Evolutionary conservation across 139 green algal species (phyloP).

Genomic region (Picochlorum sp.): DNA sequence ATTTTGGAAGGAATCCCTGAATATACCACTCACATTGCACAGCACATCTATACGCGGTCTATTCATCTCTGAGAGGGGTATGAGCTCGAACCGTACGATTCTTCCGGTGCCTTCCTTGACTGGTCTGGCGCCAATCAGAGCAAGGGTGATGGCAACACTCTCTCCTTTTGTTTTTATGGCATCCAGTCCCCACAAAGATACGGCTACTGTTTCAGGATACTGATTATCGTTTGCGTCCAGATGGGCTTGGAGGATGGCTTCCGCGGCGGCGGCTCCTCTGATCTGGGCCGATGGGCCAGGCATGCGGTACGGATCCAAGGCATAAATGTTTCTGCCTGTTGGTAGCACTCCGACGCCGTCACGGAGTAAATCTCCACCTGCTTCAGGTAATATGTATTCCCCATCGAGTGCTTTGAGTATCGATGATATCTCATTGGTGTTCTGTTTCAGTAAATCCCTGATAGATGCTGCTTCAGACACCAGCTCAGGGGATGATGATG

Average conservation of each 20-base stretch:
- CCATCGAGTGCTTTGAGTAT: constrained; percentile 71
- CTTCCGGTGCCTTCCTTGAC: constrained; percentile 80
- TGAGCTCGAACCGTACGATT: constrained; percentile 76
- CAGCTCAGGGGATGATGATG: constrained; percentile 17
- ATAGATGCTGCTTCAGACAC: constrained; percentile 71
- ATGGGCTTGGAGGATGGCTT: constrained; percentile 63
- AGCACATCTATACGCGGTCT: constrained; percentile 87
- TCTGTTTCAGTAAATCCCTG: constrained; percentile 60
- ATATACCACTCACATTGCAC: constrained; percentile 96
- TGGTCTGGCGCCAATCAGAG: constrained; percentile 72
- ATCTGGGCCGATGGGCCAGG: constrained; percentile 66
- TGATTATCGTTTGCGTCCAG: constrained; percentile 45
- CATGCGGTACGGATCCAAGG: constrained; percentile 97
- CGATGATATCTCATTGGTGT: constrained; percentile 71
- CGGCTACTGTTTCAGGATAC: constrained; percentile 86
- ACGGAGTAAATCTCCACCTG: constrained; percentile 88
- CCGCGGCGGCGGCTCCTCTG: constrained; percentile 50
- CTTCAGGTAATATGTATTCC: constrained; percentile 79
- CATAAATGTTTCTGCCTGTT: constrained; percentile 96
- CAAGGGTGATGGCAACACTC: constrained; percentile 78
- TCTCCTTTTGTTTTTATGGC: constrained; percentile 96
- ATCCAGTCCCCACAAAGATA: constrained; percentile 97
- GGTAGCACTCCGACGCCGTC: constrained; percentile 91
- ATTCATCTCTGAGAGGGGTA: constrained; percentile 53
- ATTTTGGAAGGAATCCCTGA: constrained; percentile 83